Evolutionary conservation across 73 alveolate genomes (phyloP).

Genomic region (Symbiodinium natans): DNA sequence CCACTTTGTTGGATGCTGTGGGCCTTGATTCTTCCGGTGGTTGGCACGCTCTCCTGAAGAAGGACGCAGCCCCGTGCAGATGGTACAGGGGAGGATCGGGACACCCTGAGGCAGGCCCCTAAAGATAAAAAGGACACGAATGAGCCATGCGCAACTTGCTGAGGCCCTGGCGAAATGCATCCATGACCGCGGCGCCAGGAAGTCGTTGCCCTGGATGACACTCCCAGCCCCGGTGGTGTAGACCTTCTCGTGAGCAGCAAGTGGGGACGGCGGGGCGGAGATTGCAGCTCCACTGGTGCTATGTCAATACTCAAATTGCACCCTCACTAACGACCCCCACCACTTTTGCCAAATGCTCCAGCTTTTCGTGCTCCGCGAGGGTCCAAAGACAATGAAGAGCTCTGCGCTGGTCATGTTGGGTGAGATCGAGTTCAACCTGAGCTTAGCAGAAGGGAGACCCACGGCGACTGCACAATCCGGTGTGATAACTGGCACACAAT

Average conservation of each 20-base stretch:
- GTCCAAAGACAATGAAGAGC: constrained; percentile 43
- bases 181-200: not conserved
- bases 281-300: not conserved
- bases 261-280: not conserved
- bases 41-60: not conserved
- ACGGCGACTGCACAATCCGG: not conserved
- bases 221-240: not conserved
- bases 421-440: constrained; percentile 56
- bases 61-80: not conserved
- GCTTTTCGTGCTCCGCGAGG: constrained; percentile 63
- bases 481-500: too few relatives aligned
- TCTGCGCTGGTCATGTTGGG: constrained; percentile 53
- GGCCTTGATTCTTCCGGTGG: not conserved
- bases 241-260: not conserved
- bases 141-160: not conserved
- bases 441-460: too few relatives aligned
- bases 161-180: not conserved
- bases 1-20: too few relatives aligned
- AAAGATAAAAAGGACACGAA: too few relatives aligned
- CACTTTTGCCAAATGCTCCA: constrained; percentile 27
- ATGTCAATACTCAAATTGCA: not conserved
- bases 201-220: not conserved
- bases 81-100: not conserved
- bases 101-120: too few relatives aligned
- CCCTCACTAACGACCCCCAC: not conserved